Evolutionary conservation across 2,329 filamentous ascomycete genomes (phyloP), one percentile per base, ranked within the genome.

Genomic region (Cercospora zeae-maydis): DNA sequence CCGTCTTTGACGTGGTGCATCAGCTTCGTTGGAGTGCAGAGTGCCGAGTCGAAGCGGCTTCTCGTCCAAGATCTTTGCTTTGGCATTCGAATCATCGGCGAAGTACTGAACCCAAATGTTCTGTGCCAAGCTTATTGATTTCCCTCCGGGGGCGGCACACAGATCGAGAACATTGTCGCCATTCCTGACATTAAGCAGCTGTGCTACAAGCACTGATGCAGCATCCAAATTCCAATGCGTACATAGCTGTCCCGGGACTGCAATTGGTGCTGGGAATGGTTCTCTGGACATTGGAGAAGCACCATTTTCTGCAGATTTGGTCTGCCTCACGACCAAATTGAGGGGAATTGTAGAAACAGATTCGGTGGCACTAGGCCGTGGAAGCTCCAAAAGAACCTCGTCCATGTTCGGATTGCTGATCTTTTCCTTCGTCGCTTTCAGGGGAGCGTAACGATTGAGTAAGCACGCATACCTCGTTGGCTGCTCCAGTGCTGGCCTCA

Each of bases 131-230:
- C 70, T 68, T 21, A 78, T 65, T 5, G 75, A 76, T 39, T 77
- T 77, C 34, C 74, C 75, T 53, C 75, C 72, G 33, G 76, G 75
- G 1, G 77, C 76, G 4, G 77, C 77, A 61, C 78, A 79, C 9
- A 79, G 70, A 55, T 79, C 78, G 13, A 79, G 69, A 5, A 79
- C 71, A 21, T 74, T 73, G 55, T 78, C 74, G 9, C 75, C 73
- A 2, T 76, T 74, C 42, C 69, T 68, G 8, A 75, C 71, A 42
- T 70, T 66, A 2, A 79, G 73, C 3, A 78, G 52, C 30, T 67
- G 66, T 5, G 75, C 75, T n/a, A 66, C 73, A 8, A 77, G 73
- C n/a, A 69, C 72, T 27, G 76, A 74, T 11, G 72, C 73, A 16
- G 69, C 71, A 59, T 75, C 73, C 30, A 74, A 57, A 45, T 71